Base-by-base conservation (phyloP, 2,329 filamentous ascomycete species). In the Sporothrix phasma region DNA sequence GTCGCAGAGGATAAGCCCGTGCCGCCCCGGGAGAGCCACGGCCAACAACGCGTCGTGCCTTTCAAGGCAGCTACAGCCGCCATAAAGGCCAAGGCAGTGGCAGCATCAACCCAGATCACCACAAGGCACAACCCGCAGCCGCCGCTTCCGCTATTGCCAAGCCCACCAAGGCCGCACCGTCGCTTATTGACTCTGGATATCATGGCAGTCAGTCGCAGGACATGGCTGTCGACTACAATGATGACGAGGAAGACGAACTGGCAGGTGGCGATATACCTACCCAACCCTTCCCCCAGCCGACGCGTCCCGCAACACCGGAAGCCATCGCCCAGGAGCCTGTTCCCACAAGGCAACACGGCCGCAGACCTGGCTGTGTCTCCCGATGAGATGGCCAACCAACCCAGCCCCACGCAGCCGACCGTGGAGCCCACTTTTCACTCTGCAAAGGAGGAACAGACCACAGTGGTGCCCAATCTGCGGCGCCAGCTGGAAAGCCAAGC, bases 171-270 rank as follows among this genome's bases (percentile, higher is more conserved):
- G 71, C 72, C 43, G 68, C 71, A n/a, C 66, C 72, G n/a, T 71
- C 77, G 22, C 71, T 77, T 53, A 75, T 78, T 1, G 88, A 90
- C 69, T 90, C 88, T 39, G 88, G 88, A 31, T 90, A 90, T 70
- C 85, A 89, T 75, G 88, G 86, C 54, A 88, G 86, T 69, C 84
- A 87, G 69, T 77, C 78, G 3, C 79, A 82, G 62, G 81, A 85
- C 63, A 76, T 76, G n/a, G 45, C 51, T 3, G 77, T 81, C 46
- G 75, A 29, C 8, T 29, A 66, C 11, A 73, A 73, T 11, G 60
- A 67, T 13, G 67, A 69, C 37, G 71, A 72, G 7, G 69, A 72
- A 13, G 67, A 67, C n/a, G 67, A 68, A 59, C 65, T 68, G 11
- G 67, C 65, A 10, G 65, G 54, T 19, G 64, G 64, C 49, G 54